A percentile compares a stretch with the other conserved stretches of the same genome.
Conservation (phyloP, 768 basidiomycete genomes). For the Auriscalpium vulgare region DNA sequence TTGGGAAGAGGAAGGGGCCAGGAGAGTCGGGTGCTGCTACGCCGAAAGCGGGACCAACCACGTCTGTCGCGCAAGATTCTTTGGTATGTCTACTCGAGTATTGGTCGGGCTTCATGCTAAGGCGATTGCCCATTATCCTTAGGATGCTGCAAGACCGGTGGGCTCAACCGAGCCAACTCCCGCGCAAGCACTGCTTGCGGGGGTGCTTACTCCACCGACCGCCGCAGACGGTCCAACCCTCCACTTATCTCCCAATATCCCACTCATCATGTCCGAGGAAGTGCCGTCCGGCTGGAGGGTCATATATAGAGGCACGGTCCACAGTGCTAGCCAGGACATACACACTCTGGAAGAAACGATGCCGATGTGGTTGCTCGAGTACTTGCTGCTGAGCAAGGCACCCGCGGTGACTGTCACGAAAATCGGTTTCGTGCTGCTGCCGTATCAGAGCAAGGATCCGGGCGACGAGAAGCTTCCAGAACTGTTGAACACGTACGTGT, state of each 20-base stretch:
- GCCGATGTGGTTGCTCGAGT: constrained; percentile 88
- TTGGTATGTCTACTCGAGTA: not conserved
- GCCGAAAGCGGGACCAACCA: not conserved
- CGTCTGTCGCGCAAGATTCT: not conserved
- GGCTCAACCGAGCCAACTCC: constrained; percentile 36
- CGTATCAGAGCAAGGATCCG: constrained; percentile 55
- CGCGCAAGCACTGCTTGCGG: constrained; percentile 45
- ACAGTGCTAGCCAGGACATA: constrained; percentile 45
- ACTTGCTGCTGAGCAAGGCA: constrained; percentile 62
- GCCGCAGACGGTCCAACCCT: constrained; percentile 67
- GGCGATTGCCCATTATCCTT: not conserved
- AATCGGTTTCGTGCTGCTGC: constrained; percentile 83
- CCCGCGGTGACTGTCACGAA: constrained; percentile 52
- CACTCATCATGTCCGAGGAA: constrained; percentile 79
- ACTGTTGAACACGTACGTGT: constrained; percentile 74
- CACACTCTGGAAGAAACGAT: constrained; percentile 61
- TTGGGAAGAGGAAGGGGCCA: constrained; percentile 49
- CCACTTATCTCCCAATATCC: constrained; percentile 47
- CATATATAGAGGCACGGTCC: constrained; percentile 67
- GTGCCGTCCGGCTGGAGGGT: constrained; percentile 63
- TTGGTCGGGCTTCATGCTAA: not conserved
- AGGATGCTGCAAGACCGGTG: constrained; percentile 17
- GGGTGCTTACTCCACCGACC: constrained; percentile 55
- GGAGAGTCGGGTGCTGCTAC: constrained; percentile 19
- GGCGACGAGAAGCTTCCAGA: constrained; percentile 63